Base-by-base conservation (phyloP, 2,329 filamentous ascomycete genomes). In the Lasiodiplodia theobromae region DNA sequence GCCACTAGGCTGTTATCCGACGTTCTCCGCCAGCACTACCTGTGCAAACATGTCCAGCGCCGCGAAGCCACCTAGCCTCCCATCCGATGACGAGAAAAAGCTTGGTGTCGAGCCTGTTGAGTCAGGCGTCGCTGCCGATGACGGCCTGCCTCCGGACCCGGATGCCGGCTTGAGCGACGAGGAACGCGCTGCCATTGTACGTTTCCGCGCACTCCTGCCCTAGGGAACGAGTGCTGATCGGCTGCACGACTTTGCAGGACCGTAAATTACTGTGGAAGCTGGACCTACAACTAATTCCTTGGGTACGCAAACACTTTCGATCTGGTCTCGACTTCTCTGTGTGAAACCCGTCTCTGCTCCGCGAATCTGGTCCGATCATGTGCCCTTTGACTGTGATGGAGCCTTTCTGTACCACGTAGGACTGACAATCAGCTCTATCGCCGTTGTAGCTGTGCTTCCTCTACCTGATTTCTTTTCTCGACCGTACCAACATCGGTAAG, bases 381-480 rank as follows among this genome's bases (percentile, higher is more conserved):
- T 21, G 21, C 18, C n/a, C 7, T 10, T 34, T 34, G 8, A 34
- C 31, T 10, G 8, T 47, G 44, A n/a, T 2, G 5, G 8, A 52
- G 37, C 56, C 2, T 21, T 37, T 18, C 18, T 47, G 40, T 51
- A 12, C 25, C 6, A 51, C 11, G 12, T 51, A 10, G 1, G 10
- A 10, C 58, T 63, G 21, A 63, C 23, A 6, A 18, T 28, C 28
- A 10, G 23, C 25, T 21, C 12, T 53, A 11, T 49, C 7, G 34
- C 23, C 31, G 4, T 37, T 21, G 40, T 54, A 82, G 88, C 86
- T 93, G 14, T 90, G 88, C 69, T 82, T 93, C 58, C 84, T 94
- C 40, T 94, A 94, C 74, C 84, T 94, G 1, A 85, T 93, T 65
- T 91, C 89, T 70, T 94, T 93, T 77, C 85, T 94, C 21, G 81